Evolutionary conservation across 2,329 filamentous ascomycete genomes (phyloP).

Genomic region (Alternaria triticina): DNA sequence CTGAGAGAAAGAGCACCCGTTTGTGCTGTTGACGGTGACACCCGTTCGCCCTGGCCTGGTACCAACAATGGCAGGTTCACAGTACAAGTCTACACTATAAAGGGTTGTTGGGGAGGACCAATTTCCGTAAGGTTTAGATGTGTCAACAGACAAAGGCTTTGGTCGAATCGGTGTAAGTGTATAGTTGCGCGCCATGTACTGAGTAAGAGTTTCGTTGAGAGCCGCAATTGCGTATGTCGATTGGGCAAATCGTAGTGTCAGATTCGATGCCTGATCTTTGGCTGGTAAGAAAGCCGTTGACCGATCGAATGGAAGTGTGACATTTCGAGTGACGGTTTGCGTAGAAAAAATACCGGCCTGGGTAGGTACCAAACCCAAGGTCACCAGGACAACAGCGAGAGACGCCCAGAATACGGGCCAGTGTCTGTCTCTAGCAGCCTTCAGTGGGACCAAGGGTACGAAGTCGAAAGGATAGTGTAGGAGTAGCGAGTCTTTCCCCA

Average conservation of each 20-base stretch:
- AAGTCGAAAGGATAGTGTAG: constrained; percentile 63
- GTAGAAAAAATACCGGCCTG: constrained; percentile 62
- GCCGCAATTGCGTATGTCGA: constrained; percentile 56
- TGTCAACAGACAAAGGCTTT: too few species aligned
- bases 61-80: constrained; percentile 26
- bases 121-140: constrained; percentile 5
- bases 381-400: constrained; percentile 57
- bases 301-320: constrained; percentile 5
- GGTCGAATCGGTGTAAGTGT: constrained; percentile 54
- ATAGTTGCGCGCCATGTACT: constrained; percentile 54
- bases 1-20: background rate
- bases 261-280: constrained; percentile 28
- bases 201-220: constrained; percentile 54
- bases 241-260: constrained; percentile 52
- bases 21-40: background rate
- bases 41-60: background rate
- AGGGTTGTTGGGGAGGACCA: constrained; percentile 37
- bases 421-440: constrained; percentile 48
- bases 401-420: constrained; percentile 59
- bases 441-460: constrained; percentile 46
- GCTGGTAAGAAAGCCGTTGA: constrained; percentile 38
- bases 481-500: constrained; percentile 55
- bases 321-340: constrained; percentile 29
- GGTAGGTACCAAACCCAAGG: constrained; percentile 62
- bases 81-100: constrained; percentile 45